These are phyloP conservation scores for Senecio squalidus DNA, from an alignment of 140 eudicot species.

Conservation along the genomic window DNA sequence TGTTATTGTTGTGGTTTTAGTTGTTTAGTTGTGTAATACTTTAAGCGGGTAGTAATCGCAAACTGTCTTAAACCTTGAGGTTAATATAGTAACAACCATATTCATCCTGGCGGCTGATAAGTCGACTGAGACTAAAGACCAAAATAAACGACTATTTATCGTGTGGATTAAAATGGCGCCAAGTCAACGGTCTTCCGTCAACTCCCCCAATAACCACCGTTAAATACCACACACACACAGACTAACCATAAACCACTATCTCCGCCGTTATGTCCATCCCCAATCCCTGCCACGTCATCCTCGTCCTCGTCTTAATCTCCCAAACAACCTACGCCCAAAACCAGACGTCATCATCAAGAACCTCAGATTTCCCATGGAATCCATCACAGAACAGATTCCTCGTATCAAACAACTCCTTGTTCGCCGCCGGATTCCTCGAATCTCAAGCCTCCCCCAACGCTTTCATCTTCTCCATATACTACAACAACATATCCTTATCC, in stretches of 20 bases:
- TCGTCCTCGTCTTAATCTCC: slow-evolving; percentile 15
- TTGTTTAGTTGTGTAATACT: too few species aligned
- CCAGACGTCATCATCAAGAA: slow-evolving; percentile 2
- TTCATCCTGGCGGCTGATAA: too few species aligned
- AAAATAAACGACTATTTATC: background rate
- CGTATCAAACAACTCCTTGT: slow-evolving; percentile 55
- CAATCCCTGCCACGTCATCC: slow-evolving; percentile 4
- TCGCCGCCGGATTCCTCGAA: slow-evolving; percentile 67
- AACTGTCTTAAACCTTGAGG: too few species aligned
- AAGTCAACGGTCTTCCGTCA: slow-evolving; percentile 27
- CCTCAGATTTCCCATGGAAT: slow-evolving; percentile 51
- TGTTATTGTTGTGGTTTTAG: too few species aligned
- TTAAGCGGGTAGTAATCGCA: too few species aligned
- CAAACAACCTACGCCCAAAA: slow-evolving; percentile 15
- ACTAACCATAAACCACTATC: slow-evolving; percentile 1
- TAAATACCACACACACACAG: slow-evolving; percentile 8
- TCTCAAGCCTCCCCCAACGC: slow-evolving; percentile 21
- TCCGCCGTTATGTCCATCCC: background rate
- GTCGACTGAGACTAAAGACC: too few species aligned
- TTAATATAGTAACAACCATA: too few species aligned
- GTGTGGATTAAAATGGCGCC: background rate
- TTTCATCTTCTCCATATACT: slow-evolving; percentile 69
- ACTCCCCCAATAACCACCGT: slow-evolving; percentile 5
- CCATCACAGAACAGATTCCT: slow-evolving; percentile 51
- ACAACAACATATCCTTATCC: slow-evolving; percentile 26